A percentile compares a stretch with the other conserved stretches of the same genome.
Evolutionary conservation across 306 rosid species (phyloP).

Genomic region (Chamaecrista fasciculata): DNA sequence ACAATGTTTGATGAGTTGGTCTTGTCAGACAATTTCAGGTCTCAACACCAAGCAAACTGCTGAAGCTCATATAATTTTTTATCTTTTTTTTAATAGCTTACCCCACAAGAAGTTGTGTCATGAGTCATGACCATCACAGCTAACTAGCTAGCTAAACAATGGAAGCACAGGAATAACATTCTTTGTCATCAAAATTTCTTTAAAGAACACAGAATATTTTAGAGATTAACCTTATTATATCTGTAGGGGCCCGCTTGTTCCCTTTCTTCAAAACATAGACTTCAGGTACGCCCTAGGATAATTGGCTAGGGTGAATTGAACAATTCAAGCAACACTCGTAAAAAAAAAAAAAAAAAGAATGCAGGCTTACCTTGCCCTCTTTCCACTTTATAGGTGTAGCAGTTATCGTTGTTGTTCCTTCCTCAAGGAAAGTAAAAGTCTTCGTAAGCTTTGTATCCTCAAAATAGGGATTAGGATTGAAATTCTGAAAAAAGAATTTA

Average conservation of each 20-base stretch:
- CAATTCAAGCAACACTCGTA: neutral
- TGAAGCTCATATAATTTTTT: neutral
- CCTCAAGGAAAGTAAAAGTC: constrained; percentile 83
- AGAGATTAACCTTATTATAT: constrained; percentile 71
- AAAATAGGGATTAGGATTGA: constrained; percentile 81
- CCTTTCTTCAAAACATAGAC: constrained; percentile 77
- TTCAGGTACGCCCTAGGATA: constrained; percentile 65
- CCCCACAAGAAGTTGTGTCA: neutral
- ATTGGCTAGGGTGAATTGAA: neutral
- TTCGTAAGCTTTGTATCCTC: constrained; percentile 82
- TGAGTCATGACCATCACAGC: neutral
- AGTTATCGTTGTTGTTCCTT: constrained; percentile 73
- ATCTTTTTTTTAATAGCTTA: neutral
- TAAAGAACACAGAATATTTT: neutral
- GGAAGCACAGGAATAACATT: neutral
- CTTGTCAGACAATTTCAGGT: neutral
- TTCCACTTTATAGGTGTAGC: constrained; percentile 95
- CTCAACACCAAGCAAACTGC: neutral
- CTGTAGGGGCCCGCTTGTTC: constrained; percentile 69
- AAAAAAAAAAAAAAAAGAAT: neutral
- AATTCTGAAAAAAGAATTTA: constrained; percentile 53
- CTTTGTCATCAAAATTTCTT: neutral
- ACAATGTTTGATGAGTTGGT: neutral
- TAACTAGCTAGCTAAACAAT: neutral
- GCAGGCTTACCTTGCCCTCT: constrained; percentile 75